Percentiles rank a stretch among this genome's conserved stretches.
Conservation (phyloP, 1,139 yeast genomes). For the Pichia sp. region DNA sequence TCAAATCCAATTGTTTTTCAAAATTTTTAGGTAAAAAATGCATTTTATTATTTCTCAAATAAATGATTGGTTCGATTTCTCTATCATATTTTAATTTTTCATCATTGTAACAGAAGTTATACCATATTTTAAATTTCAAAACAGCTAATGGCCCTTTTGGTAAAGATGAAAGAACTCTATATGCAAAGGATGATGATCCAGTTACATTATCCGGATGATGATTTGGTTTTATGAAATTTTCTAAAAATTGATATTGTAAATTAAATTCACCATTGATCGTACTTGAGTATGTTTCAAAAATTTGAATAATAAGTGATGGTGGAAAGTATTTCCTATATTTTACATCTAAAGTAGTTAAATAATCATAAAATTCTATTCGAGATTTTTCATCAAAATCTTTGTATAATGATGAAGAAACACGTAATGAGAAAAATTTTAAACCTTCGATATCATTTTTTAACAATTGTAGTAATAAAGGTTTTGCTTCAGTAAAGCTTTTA, state of each 20-base stretch:
- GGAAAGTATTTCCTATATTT: slow-evolving; percentile 6
- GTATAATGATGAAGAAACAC: slow-evolving; percentile 8
- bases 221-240: slow-evolving; percentile 8
- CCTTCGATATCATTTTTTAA: slow-evolving; percentile 6
- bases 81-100: slow-evolving; percentile 13
- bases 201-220: not conserved
- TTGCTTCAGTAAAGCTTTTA: slow-evolving; percentile 4
- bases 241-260: slow-evolving; percentile 8
- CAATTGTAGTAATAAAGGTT: slow-evolving; percentile 1
- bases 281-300: slow-evolving; percentile 2
- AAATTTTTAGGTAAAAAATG: slow-evolving; percentile 12
- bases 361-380: slow-evolving; percentile 3
- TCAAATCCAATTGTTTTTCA: slow-evolving; percentile 3
- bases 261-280: not conserved
- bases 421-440: slow-evolving; percentile 8
- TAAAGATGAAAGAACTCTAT: slow-evolving; percentile 10
- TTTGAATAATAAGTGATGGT: slow-evolving; percentile 10
- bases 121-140: slow-evolving; percentile 11
- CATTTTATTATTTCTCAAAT: slow-evolving; percentile 11
- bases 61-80: slow-evolving; percentile 10
- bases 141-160: slow-evolving; percentile 1
- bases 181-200: slow-evolving; percentile 6
- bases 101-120: slow-evolving; percentile 8
- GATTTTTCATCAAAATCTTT: slow-evolving; percentile 10
- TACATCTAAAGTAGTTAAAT: slow-evolving; percentile 1